These are phyloP conservation scores for Leishmania mexicana DNA, from an alignment of 208 protist genomes.

Conservation along the genomic window DNA sequence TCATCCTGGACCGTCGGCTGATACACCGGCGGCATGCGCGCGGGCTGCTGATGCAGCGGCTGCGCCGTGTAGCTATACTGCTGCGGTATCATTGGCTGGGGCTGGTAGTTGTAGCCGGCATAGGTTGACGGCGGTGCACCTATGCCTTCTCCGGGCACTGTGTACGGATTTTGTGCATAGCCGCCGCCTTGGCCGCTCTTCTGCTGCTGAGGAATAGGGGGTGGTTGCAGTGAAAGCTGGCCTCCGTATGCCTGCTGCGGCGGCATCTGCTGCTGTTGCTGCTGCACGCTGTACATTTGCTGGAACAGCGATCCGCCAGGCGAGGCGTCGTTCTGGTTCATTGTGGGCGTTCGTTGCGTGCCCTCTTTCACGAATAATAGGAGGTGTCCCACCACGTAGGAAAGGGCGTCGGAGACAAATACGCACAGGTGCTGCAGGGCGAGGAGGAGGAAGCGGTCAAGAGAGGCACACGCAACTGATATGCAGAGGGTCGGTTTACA, in stretches of 20 bases:
- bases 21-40: constrained; percentile 22
- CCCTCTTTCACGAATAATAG: background rate
- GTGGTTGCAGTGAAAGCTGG: background rate
- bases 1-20: constrained; percentile 49
- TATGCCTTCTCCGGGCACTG: no score
- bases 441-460: background rate
- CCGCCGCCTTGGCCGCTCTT: constrained; percentile 26
- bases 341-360: background rate
- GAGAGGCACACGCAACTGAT: background rate
- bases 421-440: background rate
- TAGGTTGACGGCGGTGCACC: background rate
- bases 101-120: constrained; percentile 24
- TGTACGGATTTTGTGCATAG: background rate
- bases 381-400: background rate
- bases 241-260: constrained; percentile 29
- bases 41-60: constrained; percentile 11
- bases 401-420: background rate
- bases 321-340: constrained; percentile 18
- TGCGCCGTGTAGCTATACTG: constrained; percentile 14
- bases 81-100: constrained; percentile 26
- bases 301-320: constrained; percentile 72
- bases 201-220: constrained; percentile 30
- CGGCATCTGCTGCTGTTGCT: constrained; percentile 34
- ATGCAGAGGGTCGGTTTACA: background rate
- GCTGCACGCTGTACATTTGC: constrained; percentile 77